These are phyloP conservation scores for Lecanicillium sp. DNA, from an alignment of 2,329 filamentous ascomycete genomes.

Conservation along the genomic window DNA sequence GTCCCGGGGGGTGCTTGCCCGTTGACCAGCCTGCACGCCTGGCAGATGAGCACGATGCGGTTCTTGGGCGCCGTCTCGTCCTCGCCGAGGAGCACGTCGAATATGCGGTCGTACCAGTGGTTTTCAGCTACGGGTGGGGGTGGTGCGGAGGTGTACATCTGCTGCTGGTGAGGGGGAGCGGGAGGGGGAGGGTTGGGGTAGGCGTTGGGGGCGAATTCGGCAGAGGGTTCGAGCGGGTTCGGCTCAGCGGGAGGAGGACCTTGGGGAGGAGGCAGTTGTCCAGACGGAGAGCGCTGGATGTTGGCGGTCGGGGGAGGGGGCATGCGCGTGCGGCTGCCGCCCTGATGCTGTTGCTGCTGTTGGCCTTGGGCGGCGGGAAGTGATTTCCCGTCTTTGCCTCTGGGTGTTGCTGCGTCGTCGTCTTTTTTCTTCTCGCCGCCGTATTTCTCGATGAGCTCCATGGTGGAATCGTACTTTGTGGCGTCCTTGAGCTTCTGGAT, in stretches of 20 bases:
- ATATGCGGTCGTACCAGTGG: conserved; percentile 90
- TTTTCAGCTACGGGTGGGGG: conserved; percentile 32
- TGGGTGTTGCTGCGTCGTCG: conserved; percentile 21
- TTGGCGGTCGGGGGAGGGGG: conserved; percentile 59
- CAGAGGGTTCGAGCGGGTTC: conserved; percentile 35
- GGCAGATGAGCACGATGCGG: conserved; percentile 80
- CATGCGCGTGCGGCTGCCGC: conserved; percentile 38
- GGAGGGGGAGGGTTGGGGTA: conserved; percentile 34
- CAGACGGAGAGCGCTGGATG: conserved; percentile 37
- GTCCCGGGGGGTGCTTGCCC: conserved; percentile 90
- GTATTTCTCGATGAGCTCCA: conserved; percentile 91
- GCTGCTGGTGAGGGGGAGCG: conserved; percentile 21
- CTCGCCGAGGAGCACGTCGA: conserved; percentile 88
- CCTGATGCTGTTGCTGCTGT: conserved; percentile 20
- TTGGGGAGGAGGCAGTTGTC: conserved; percentile 26
- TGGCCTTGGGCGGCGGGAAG: conserved; percentile 7
- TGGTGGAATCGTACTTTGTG: conserved; percentile 92
- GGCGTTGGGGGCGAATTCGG: conserved; percentile 72
- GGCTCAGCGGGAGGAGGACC: conserved; percentile 17
- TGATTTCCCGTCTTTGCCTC: conserved; percentile 2
- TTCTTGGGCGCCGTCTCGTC: conserved; percentile 92
- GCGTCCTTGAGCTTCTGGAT: conserved; percentile 93
- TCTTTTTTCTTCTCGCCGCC: conserved; percentile 57
- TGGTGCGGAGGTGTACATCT: conserved; percentile 17
- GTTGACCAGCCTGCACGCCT: conserved; percentile 79